Evolutionary conservation across 208 protist genomes (phyloP), one percentile per base, ranked within the genome.

Genomic region (Acanthamoeba royreba): DNA sequence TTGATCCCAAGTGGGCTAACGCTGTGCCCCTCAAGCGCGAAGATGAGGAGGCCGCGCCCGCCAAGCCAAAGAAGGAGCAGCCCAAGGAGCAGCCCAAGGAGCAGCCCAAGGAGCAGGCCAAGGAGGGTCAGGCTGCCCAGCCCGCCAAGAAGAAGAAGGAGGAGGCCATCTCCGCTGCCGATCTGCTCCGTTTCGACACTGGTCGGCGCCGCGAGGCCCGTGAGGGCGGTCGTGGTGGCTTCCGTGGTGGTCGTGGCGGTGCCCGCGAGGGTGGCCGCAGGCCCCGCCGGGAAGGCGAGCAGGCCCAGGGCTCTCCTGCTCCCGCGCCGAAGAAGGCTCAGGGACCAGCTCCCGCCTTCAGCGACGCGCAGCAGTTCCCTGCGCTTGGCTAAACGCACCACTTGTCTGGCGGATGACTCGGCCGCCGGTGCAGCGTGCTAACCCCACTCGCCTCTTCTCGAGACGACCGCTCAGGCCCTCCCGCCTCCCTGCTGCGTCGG

Each of bases 1-100:
- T 63, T 19, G 83, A 89, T 47, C 35, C 83, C 83, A 89, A 89
- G 52, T 89, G 83, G 83, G 83, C 83, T 33, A 63, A 89, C 46
- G 83, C 83, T 31, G 49, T 35, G 22, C 83, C 83, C 22, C 52
- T 89, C 35, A 89, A 89, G 83, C 11, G 43, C 13, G 83, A 89
- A 15, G 83, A 89, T 2, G 77, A 8, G 13, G 83, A 89, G 7
- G 83, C n/a, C 28, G 15, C 13, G 33, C 33, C 17, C n/a, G 43
- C 45, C 83, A n/a, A 17, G 11, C 35, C 33, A 13, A 45, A 42
- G 33, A 53, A 63, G 83, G 40, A 89, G 1, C 11, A 7, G 77
- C 15, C 17, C 17, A 47, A 69, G 58, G 35, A 69, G 58, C 28
- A 69, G 52, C 2, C n/a, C 33, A 77, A 77, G 66, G 66, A 33